A percentile compares a stretch with the other conserved stretches of the same genome.
Evolutionary conservation across 805 yeast genomes (phyloP).

Genomic region (Helenozyma baotianmanensis): DNA sequence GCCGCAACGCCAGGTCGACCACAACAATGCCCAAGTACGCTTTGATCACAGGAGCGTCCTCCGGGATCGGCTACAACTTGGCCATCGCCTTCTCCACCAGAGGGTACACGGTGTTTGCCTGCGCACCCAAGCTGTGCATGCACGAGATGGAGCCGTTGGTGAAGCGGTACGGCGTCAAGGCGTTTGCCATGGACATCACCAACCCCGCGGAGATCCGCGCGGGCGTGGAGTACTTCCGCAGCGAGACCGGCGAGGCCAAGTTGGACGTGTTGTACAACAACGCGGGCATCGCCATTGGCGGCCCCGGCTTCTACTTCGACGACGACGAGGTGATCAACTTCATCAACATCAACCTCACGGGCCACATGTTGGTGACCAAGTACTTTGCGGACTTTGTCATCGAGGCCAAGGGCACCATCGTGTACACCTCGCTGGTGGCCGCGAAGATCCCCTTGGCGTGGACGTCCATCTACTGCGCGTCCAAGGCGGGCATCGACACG

Average conservation of each 20-base stretch:
- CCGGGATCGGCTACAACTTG: conserved; percentile 52
- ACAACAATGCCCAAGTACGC: no score
- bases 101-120: conserved; percentile 63
- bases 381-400: conserved; percentile 54
- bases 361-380: conserved; percentile 59
- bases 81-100: conserved; percentile 43
- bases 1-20: no score
- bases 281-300: conserved; percentile 72
- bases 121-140: conserved; percentile 42
- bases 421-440: conserved; percentile 70
- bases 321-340: conserved; percentile 49
- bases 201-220: conserved; percentile 41
- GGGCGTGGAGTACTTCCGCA: conserved; percentile 39
- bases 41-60: conserved; percentile 56
- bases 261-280: conserved; percentile 66
- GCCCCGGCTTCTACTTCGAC: conserved; percentile 63
- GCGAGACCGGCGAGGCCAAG: conserved; percentile 40
- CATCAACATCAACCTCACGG: conserved; percentile 64
- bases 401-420: conserved; percentile 62
- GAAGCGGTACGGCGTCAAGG: conserved; percentile 39
- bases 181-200: conserved; percentile 55
- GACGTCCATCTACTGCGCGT: conserved; percentile 58
- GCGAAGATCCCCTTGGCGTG: conserved; percentile 69
- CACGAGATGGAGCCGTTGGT: conserved; percentile 44
- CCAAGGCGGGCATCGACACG: conserved; percentile 74